Percentiles rank a stretch among this genome's conserved stretches.
Conservation (phyloP, 192 early-diverging fungal species). For the Linnemannia hyalina region DNA sequence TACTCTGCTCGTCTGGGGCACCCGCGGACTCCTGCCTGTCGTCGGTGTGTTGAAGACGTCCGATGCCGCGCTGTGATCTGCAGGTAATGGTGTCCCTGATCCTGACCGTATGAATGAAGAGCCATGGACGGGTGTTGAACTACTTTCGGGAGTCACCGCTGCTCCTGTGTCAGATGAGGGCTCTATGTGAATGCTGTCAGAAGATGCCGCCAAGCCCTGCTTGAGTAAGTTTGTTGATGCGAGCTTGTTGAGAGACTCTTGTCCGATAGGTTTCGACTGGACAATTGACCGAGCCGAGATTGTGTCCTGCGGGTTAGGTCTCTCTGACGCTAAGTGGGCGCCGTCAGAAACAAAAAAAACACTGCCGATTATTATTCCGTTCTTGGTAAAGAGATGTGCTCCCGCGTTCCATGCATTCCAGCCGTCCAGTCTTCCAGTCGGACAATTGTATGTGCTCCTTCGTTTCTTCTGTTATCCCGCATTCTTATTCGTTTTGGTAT, state of each 20-base stretch:
- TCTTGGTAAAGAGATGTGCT: not conserved
- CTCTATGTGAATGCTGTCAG: not conserved
- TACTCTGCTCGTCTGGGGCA: conserved; percentile 7
- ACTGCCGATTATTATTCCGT: not conserved
- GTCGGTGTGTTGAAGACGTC: conserved; percentile 49
- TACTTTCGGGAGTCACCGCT: not conserved
- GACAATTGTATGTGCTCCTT: not conserved
- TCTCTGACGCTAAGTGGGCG: conserved; percentile 13
- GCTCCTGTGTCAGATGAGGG: not conserved
- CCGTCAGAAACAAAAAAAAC: not conserved
- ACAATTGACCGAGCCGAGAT: conserved; percentile 26
- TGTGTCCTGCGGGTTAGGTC: conserved; percentile 34
- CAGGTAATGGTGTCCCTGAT: conserved; percentile 48
- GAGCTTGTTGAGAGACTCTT: conserved; percentile 35
- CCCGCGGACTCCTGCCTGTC: conserved; percentile 33
- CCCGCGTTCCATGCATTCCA: not conserved
- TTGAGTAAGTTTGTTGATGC: conserved; percentile 20
- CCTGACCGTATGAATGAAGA: conserved; percentile 31
- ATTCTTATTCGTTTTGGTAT: not conserved
- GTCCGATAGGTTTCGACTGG: conserved; percentile 3
- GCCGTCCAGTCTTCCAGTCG: not conserved
- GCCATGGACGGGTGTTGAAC: not conserved
- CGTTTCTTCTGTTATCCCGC: not conserved
- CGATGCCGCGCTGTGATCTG: conserved; percentile 49
- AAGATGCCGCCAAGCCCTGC: conserved; percentile 24